These are phyloP conservation scores for Ustilago xerochloae DNA, from an alignment of 1,284 basidiomycete species.

Conservation along the genomic window DNA sequence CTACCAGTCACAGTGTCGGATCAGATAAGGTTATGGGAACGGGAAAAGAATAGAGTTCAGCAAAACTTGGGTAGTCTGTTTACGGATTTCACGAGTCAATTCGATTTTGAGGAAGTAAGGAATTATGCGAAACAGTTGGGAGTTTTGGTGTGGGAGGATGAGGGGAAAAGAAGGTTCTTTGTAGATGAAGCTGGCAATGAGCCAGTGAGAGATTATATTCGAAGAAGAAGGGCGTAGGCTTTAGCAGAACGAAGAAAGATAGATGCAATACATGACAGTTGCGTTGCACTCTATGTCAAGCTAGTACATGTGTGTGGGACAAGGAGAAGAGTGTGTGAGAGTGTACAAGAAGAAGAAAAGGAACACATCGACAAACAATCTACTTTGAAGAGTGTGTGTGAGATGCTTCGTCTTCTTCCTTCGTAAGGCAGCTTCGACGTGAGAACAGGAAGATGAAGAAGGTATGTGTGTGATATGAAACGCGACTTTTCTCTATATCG, in stretches of 20 bases:
- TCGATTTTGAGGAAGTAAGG: slow-evolving; percentile 86
- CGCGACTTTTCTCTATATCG: too few relatives aligned
- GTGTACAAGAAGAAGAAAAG: too few relatives aligned
- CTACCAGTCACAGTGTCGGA: slow-evolving; percentile 96
- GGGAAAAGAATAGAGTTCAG: slow-evolving; percentile 88
- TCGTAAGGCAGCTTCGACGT: too few relatives aligned
- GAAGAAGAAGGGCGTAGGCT: slow-evolving; percentile 40
- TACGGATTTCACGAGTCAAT: slow-evolving; percentile 83
- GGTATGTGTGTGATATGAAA: too few relatives aligned
- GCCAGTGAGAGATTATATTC: slow-evolving; percentile 58
- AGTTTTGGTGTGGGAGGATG: slow-evolving; percentile 82
- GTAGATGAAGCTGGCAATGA: slow-evolving; percentile 77
- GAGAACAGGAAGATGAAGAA: too few relatives aligned
- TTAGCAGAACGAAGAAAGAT: not conserved
- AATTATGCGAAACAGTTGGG: slow-evolving; percentile 85
- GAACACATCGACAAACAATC: too few relatives aligned
- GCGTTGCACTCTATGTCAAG: not conserved
- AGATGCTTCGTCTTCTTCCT: too few relatives aligned
- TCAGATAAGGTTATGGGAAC: slow-evolving; percentile 97
- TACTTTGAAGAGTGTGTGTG: too few relatives aligned
- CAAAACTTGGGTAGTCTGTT: slow-evolving; percentile 74
- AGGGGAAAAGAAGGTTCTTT: slow-evolving; percentile 82
- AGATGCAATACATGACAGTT: slow-evolving; percentile 10
- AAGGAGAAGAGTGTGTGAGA: too few relatives aligned
- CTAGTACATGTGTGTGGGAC: too few relatives aligned